Evolutionary conservation across 306 rosid genomes (phyloP), one percentile per base, ranked within the genome.

Genomic region (Spatholobus suberectus): DNA sequence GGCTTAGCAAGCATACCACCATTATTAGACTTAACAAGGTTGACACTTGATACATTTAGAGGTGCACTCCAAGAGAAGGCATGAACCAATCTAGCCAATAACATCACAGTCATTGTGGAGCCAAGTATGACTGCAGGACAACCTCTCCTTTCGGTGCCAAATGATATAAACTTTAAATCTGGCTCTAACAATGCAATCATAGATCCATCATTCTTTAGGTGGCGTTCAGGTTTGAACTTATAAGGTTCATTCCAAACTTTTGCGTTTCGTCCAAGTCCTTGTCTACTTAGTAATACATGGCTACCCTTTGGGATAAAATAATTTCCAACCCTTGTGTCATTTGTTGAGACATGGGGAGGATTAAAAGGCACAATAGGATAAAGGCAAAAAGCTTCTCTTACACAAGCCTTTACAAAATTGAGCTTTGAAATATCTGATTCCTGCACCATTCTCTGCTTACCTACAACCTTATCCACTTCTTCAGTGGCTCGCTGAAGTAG

Each of bases 251-350:
- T 41, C 90, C 92, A 91, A 2, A 83, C 79, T 5, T 70, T 75
- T 1, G 84, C 85, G 49, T 88, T 88, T 27, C 83, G 78, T 2
- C 90, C 85, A 0, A 87, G 80, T 2, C 58, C 88, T 8, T 14
- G 7, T 35, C 95, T 85, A 4, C 88, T 85, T 0, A 91, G 51
- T 11, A 89, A 0, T 21, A 91, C 72, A 17, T 79, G 83, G 12
- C 92, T 88, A 1, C 92, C 90, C 14, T 87, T 89, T 7, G 90
- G 89, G 62, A 91, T 86, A 14, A 86, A 82, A 83, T 89, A 82
- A 18, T 77, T 81, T 6, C 84, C 72, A 0, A 91, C 88, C 1
- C 52, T 5, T 7, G 81, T 47, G 14, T 90, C 89, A 2, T 26
- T 35, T 23, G 8, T 46, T 0, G 90, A 18, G 6, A 85, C 80